phyloP scores from a whole-genome alignment of 2,329 filamentous ascomycete genomes.

The Blastomyces gilchristii region DNA sequence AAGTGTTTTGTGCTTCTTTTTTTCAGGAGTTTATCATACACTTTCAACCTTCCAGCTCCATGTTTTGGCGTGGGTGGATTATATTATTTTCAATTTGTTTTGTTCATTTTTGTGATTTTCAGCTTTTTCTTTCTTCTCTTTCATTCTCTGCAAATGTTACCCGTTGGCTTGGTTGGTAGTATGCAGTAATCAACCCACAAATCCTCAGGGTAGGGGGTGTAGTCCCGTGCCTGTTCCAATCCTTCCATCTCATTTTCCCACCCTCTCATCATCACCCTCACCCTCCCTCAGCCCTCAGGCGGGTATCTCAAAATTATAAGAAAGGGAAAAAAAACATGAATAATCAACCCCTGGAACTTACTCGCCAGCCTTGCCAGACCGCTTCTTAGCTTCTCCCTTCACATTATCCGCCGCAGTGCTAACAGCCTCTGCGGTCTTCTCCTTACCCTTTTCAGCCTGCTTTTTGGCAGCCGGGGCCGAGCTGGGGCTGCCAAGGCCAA shows the following conservation, averaged over 20 bases:
- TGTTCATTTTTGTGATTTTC: neutral
- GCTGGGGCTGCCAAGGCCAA: slow-evolving; percentile 52
- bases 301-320: neutral
- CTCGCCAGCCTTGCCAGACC: slow-evolving; percentile 39
- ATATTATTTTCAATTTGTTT: neutral
- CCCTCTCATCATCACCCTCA: neutral
- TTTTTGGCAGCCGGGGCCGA: slow-evolving; percentile 60
- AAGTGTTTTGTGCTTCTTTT: no score
- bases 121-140: neutral
- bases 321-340: neutral
- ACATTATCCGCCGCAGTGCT: slow-evolving; percentile 59
- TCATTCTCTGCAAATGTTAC: neutral
- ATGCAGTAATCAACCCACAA: neutral
- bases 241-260: neutral
- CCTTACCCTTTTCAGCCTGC: slow-evolving; percentile 65
- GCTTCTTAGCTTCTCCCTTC: slow-evolving; percentile 58
- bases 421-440: slow-evolving; percentile 53
- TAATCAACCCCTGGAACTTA: neutral
- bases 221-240: neutral
- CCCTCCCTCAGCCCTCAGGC: neutral
- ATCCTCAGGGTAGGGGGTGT: neutral
- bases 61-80: neutral
- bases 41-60: neutral
- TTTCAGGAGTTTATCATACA: no score
- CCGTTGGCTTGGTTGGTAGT: no score